phyloP scores from a whole-genome alignment of 2,329 filamentous ascomycete genomes.

The Trichoderma oligosporum region DNA sequence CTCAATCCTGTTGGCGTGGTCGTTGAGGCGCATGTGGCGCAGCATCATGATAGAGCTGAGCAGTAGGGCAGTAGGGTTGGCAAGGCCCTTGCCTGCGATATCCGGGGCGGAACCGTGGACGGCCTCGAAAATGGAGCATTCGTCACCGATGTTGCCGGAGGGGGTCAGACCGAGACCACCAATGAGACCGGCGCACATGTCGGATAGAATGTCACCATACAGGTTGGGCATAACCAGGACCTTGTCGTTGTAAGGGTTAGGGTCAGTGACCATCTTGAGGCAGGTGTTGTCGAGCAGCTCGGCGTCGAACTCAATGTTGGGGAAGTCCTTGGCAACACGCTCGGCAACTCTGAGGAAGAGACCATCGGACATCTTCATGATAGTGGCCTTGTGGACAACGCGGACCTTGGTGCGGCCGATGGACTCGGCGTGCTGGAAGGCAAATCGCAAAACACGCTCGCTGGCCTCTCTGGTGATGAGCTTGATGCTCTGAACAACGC shows the following conservation, averaged over 20 bases:
- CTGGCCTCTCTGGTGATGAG: constrained; percentile 94
- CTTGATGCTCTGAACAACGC: constrained; percentile 99
- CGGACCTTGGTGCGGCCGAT: constrained; percentile 96
- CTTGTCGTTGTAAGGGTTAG: constrained; percentile 96
- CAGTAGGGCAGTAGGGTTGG: constrained; percentile 94
- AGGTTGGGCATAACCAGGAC: constrained; percentile 97
- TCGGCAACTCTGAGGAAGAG: constrained; percentile 88
- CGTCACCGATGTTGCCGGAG: constrained; percentile 97
- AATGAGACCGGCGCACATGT: constrained; percentile 98
- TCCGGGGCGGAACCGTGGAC: constrained; percentile 97
- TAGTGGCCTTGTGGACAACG: constrained; percentile 98
- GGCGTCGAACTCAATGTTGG: constrained; percentile 90
- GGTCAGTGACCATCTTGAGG: constrained; percentile 97
- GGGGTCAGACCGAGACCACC: constrained; percentile 95
- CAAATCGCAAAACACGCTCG: constrained; percentile 93
- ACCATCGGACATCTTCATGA: constrained; percentile 99
- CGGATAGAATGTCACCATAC: constrained; percentile 98
- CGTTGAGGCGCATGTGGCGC: constrained; percentile 89
- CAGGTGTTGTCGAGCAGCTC: constrained; percentile 99
- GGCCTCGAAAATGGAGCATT: constrained; percentile 99
- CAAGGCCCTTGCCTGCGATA: constrained; percentile 91
- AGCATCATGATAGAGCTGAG: constrained; percentile 99
- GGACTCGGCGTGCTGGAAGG: constrained; percentile 94
- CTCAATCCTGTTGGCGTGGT: constrained; percentile 85
- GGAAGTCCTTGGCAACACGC: constrained; percentile 91